Percentiles rank a stretch among this genome's conserved stretches.
phyloP scores from a whole-genome alignment of 164 flowering plant genomes.

The Dillenia suffruticosa region DNA sequence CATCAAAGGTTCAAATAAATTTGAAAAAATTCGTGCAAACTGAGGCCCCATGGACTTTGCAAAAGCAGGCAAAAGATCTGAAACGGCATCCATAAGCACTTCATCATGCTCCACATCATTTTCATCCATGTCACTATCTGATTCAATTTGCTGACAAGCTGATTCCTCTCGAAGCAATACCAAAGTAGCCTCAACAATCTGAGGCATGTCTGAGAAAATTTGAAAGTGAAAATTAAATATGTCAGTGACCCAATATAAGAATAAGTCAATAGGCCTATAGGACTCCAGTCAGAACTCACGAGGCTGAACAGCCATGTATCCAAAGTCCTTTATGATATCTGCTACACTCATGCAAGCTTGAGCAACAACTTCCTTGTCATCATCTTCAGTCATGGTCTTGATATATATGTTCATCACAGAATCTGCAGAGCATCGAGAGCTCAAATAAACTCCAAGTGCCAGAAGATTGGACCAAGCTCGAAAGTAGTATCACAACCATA shows the following conservation, averaged over 20 bases:
- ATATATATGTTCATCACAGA: constrained; percentile 69
- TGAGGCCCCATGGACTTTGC: constrained; percentile 93
- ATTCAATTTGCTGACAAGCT: constrained; percentile 77
- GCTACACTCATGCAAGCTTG: constrained; percentile 77
- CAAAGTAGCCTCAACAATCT: constrained; percentile 77
- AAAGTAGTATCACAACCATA: background rate
- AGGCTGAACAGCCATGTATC: constrained; percentile 62
- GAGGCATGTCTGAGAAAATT: constrained; percentile 51
- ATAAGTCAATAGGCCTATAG: background rate
- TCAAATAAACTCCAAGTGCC: constrained; percentile 3
- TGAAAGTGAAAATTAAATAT: background rate
- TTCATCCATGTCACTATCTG: constrained; percentile 79
- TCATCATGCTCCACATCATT: constrained; percentile 83
- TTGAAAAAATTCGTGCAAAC: constrained; percentile 77
- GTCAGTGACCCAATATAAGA: background rate
- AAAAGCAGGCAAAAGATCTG: constrained; percentile 94
- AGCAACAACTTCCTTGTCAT: constrained; percentile 98
- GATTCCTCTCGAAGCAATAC: constrained; percentile 71
- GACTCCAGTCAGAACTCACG: constrained; percentile 41
- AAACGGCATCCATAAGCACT: constrained; percentile 97
- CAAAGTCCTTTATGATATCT: constrained; percentile 76
- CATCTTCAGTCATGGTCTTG: constrained; percentile 85
- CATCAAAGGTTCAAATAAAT: constrained; percentile 83
- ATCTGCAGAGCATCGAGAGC: constrained; percentile 39
- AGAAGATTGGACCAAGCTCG: background rate